Evolutionary conservation across 768 basidiomycete species (phyloP).

Genomic region (Trametes coccinea): DNA sequence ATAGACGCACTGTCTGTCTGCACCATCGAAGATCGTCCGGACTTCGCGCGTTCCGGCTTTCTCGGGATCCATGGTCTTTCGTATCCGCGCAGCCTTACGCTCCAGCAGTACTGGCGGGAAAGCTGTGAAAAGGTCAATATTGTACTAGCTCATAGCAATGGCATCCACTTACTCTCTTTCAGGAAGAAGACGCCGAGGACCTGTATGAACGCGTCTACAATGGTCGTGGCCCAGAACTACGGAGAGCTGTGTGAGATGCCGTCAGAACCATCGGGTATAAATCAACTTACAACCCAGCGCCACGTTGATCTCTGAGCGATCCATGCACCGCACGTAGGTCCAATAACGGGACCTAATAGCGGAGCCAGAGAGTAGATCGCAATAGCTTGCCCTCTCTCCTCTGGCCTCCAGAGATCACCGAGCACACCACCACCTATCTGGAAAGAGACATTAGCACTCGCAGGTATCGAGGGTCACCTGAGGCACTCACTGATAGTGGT

Average conservation of each 20-base stretch:
- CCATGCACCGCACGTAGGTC: constrained; percentile 64
- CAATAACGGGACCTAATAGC: constrained; percentile 63
- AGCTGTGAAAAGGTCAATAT: constrained; percentile 22
- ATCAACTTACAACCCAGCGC: constrained; percentile 63
- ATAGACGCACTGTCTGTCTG: constrained; percentile 42
- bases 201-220: constrained; percentile 57
- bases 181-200: constrained; percentile 54
- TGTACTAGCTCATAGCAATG: constrained; percentile 16
- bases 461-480: too few species aligned
- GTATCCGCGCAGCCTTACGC: constrained; percentile 50
- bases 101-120: constrained; percentile 40
- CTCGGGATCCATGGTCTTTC: constrained; percentile 48
- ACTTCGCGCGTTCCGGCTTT: constrained; percentile 42
- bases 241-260: background rate
- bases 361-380: constrained; percentile 67
- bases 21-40: constrained; percentile 49
- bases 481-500: constrained; percentile 34
- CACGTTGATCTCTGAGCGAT: constrained; percentile 64
- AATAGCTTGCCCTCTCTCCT: constrained; percentile 63
- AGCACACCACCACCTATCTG: constrained; percentile 68
- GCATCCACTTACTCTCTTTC: constrained; percentile 53
- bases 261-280: background rate
- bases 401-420: constrained; percentile 59
- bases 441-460: background rate
- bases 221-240: constrained; percentile 69